Base-by-base conservation (phyloP, 2,329 filamentous ascomycete species). In the Epichloe brachyelytri region DNA sequence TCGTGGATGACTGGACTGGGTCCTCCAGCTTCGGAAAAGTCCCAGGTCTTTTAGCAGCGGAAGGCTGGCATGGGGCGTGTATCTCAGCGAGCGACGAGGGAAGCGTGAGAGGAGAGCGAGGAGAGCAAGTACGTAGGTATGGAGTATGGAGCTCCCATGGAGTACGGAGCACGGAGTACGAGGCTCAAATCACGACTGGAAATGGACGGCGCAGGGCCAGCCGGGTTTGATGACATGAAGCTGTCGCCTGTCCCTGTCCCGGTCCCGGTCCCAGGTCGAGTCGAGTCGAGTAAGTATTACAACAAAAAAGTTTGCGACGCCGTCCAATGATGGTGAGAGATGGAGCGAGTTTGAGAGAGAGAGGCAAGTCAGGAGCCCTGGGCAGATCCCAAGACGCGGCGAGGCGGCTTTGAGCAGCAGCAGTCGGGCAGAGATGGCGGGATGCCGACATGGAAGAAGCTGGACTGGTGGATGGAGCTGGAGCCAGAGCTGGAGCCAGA, bases 351-450 rank as follows among this genome's bases (percentile, higher is more conserved):
- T 48, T 53, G 46, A 14, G 33, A 33, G 33, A 45, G 43, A n/a
- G 14, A 45, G 50, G 37, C 46, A 40, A 40, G 17, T 22, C 19
- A 19, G 30, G 6, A 40, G 50, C 39, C 26, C 52, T 55, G 50
- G 20, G 43, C 50, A 51, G 55, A 53, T 41, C 46, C 47, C 44
- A 47, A 48, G 37, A 33, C 40, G 48, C 43, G 40, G 50, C 48
- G 45, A 55, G 50, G 48, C 50, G 46, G 41, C 40, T n/a, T 38
- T 48, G 48, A 53, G 51, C 50, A 52, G 51, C 50, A 52, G 49
- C 53, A 52, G 56, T 55, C 58, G 56, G 57, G 56, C 51, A 55
- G 52, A 44, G 50, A 52, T 43, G n/a, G 20, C 46, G 26, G 34
- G 46, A 50, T 50, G 48, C 48, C 48, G 41, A 50, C 30, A 30